A percentile compares a stretch with the other conserved stretches of the same genome.
These are phyloP conservation scores for Plasmodium reichenowi DNA, from an alignment of 169 alveolate species.

Conservation along the genomic window DNA sequence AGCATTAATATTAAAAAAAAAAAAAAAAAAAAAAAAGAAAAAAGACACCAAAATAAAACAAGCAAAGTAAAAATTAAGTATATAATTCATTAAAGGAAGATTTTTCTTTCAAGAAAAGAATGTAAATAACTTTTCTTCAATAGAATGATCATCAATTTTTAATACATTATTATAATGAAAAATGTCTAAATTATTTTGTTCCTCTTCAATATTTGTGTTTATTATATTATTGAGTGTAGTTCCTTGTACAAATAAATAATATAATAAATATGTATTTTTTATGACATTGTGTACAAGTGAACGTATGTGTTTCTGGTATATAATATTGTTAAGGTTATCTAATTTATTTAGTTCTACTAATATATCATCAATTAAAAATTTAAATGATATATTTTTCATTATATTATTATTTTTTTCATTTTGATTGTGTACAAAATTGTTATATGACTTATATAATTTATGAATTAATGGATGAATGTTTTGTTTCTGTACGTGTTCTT, in stretches of 20 bases:
- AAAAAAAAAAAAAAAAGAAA: too few relatives aligned
- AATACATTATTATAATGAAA: conserved; percentile 64
- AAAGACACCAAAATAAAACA: too few relatives aligned
- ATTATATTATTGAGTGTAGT: conserved; percentile 38
- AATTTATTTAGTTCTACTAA: conserved; percentile 56
- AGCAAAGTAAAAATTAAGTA: too few relatives aligned
- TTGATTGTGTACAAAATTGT: background rate
- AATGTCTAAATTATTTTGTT: conserved; percentile 26
- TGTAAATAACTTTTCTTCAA: conserved; percentile 54
- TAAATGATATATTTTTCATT: conserved; percentile 10
- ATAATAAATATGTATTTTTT: conserved; percentile 51
- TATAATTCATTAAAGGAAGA: too few relatives aligned
- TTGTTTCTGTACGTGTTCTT: too few relatives aligned
- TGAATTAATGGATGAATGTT: too few relatives aligned
- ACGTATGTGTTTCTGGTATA: conserved; percentile 72
- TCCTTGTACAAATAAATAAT: conserved; percentile 61
- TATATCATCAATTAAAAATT: conserved; percentile 48
- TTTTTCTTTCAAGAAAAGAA: background rate
- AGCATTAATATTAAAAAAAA: too few relatives aligned
- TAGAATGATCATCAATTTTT: conserved; percentile 25
- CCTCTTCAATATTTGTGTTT: conserved; percentile 19
- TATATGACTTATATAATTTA: too few relatives aligned
- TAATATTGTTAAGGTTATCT: conserved; percentile 64
- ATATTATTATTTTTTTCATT: conserved; percentile 15
- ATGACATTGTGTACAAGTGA: conserved; percentile 25